phyloP scores from a whole-genome alignment of 345 rosid genomes.

The Moricandia moricandioides region DNA sequence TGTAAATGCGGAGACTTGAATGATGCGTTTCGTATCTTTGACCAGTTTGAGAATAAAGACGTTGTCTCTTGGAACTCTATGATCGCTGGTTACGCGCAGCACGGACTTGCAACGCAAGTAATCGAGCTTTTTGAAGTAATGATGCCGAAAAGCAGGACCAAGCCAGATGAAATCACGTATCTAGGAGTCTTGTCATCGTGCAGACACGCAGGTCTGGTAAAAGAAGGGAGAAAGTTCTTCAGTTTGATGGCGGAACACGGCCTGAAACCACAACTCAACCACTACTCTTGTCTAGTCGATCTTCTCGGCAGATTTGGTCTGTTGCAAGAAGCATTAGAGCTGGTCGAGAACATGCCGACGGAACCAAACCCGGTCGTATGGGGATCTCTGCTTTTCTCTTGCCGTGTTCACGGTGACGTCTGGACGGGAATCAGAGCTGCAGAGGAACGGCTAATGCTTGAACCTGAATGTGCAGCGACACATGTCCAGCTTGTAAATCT shows the following conservation, averaged over 20 bases:
- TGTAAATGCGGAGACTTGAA: conserved; percentile 69
- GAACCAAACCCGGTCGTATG: conserved; percentile 70
- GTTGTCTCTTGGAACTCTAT: conserved; percentile 90
- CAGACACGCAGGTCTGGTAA: conserved; percentile 75
- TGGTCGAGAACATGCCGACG: conserved; percentile 64
- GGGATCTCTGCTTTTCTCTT: conserved; percentile 84
- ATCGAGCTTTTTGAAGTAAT: conserved; percentile 62
- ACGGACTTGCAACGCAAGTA: conserved; percentile 61
- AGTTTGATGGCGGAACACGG: conserved; percentile 56
- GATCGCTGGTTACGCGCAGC: conserved; percentile 88
- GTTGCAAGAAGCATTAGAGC: conserved; percentile 61
- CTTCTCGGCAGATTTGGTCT: conserved; percentile 82
- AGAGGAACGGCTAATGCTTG: conserved; percentile 62
- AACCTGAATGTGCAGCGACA: conserved; percentile 76
- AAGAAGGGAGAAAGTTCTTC: conserved; percentile 57
- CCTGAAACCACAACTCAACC: conserved; percentile 59
- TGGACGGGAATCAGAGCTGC: conserved; percentile 87
- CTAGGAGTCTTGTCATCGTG: conserved; percentile 88
- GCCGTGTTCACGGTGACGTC: conserved; percentile 65
- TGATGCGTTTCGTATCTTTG: conserved; percentile 51
- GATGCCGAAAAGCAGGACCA: conserved; percentile 43
- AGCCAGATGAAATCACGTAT: conserved; percentile 73
- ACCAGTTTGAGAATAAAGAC: conserved; percentile 47
- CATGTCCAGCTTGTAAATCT: conserved; percentile 76
- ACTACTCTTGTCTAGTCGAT: conserved; percentile 86